Base-by-base conservation (phyloP, 805 yeast species). In the Ogataea allantospora region DNA sequence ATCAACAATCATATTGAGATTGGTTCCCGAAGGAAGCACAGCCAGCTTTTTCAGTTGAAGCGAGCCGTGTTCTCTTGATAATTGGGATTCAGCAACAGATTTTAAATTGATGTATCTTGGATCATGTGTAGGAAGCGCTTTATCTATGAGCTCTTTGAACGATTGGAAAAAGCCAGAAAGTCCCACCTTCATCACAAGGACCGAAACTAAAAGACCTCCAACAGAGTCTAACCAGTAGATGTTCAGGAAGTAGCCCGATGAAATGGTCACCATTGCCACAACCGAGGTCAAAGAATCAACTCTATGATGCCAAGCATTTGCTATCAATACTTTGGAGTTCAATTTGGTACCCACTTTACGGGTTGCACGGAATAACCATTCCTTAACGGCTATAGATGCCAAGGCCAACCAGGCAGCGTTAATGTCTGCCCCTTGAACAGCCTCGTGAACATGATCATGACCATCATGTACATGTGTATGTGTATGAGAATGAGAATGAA, bases 251-350 rank as follows among this genome's bases (percentile, higher is more conserved):
- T 84, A 81, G 22, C 96, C 95, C 2, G 89, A 80, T 0, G 95
- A 75, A 35, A 93, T 93, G 1, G 98, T 88, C 4, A 80, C 74
- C 14, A 91, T 72, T 0, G 98, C 97, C 6, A 91, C 98, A 15
- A 83, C 70, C 0, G 97, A 87, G 1, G 98, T 95, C 51, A 93
- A 60, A 1, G 95, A 83, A 57, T 93, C 99, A 8, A 91, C 93
- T 46, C 99, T 73, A 58, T 93, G 99, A 60, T 93, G 99, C 98
- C 99, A 93, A 3, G 99, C 99, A 57, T 93, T 93, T 4, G 99
- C 99, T 33, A 87, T 79, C 32, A 93, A 70, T 3, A 93, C 98
- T 46, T 88, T 87, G 0, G 96, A 88, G 55, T 86, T 84, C 19
- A 87, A 75, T 44, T 74, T 68, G 33, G 70, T 68, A 1, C 97